These are phyloP conservation scores for Russula olivacea DNA, from an alignment of 768 basidiomycete species.

Conservation along the genomic window DNA sequence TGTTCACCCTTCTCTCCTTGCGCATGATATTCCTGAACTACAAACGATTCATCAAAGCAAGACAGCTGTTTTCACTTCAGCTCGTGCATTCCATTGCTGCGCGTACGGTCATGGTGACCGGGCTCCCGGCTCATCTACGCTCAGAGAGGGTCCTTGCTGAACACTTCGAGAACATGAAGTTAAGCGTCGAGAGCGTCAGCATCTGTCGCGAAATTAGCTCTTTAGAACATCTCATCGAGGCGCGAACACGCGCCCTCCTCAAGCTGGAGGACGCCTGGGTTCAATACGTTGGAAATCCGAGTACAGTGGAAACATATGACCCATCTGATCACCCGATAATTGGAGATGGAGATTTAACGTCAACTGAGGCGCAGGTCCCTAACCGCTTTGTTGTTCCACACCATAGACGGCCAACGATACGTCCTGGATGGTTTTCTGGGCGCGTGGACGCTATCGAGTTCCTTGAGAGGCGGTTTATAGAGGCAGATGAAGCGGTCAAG, in stretches of 20 bases:
- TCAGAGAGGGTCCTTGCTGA: slow-evolving; percentile 83
- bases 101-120: slow-evolving; percentile 84
- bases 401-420: slow-evolving; percentile 66
- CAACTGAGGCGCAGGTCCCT: slow-evolving; percentile 45
- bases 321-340: slow-evolving; percentile 52
- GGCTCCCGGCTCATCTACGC: slow-evolving; percentile 77
- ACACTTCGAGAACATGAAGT: slow-evolving; percentile 86
- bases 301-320: slow-evolving; percentile 75
- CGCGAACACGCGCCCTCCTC: slow-evolving; percentile 72
- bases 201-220: slow-evolving; percentile 78
- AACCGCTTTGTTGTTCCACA: slow-evolving; percentile 66
- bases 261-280: slow-evolving; percentile 83
- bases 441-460: slow-evolving; percentile 89
- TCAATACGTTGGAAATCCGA: slow-evolving; percentile 91
- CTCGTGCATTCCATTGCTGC: slow-evolving; percentile 93
- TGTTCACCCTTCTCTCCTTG: slow-evolving; percentile 84
- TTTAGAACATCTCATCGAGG: slow-evolving; percentile 66
- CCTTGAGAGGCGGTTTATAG: slow-evolving; percentile 71
- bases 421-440: slow-evolving; percentile 65
- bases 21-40: slow-evolving; percentile 88
- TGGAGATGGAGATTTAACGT: slow-evolving; percentile 45
- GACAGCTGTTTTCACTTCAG: slow-evolving; percentile 92
- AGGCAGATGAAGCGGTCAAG: slow-evolving; percentile 79
- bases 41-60: slow-evolving; percentile 76
- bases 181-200: slow-evolving; percentile 88